phyloP scores from a whole-genome alignment of 108 stramenopile genomes.

The Licmophora abbreviata region DNA sequence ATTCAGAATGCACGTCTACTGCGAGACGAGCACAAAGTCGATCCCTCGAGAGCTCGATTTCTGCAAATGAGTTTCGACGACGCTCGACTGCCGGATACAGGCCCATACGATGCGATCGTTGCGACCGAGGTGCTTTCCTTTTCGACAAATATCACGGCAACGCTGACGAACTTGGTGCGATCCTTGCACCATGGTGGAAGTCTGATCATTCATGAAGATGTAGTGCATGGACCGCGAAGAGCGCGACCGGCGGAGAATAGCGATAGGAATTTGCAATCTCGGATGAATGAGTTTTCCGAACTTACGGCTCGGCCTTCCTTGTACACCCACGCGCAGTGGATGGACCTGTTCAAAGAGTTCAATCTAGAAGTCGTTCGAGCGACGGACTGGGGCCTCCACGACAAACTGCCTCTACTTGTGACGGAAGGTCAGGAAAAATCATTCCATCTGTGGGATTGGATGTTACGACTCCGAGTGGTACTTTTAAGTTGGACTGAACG shows the following conservation, averaged over 20 bases:
- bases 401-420: background rate
- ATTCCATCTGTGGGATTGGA: too few species aligned
- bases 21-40: background rate
- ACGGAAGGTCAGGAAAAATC: too few species aligned
- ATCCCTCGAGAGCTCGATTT: slow-evolving; percentile 4
- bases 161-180: slow-evolving; percentile 12
- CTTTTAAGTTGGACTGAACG: too few species aligned
- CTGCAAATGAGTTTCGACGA: slow-evolving; percentile 11
- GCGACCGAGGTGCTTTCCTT: slow-evolving; percentile 29
- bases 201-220: slow-evolving; percentile 25
- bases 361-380: background rate
- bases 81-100: slow-evolving; percentile 2
- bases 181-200: slow-evolving; percentile 16
- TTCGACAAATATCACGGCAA: slow-evolving; percentile 13
- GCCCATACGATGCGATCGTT: slow-evolving; percentile 19
- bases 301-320: background rate
- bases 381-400: background rate
- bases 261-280: background rate
- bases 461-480: too few species aligned
- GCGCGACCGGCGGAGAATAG: background rate
- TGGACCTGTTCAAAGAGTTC: background rate
- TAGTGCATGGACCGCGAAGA: slow-evolving; percentile 12
- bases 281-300: background rate
- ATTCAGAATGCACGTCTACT: slow-evolving; percentile 7
- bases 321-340: background rate